Evolutionary conservation across 2,329 filamentous ascomycete genomes (phyloP), one percentile per base, ranked within the genome.

Genomic region (Aureobasidium melanogenum): DNA sequence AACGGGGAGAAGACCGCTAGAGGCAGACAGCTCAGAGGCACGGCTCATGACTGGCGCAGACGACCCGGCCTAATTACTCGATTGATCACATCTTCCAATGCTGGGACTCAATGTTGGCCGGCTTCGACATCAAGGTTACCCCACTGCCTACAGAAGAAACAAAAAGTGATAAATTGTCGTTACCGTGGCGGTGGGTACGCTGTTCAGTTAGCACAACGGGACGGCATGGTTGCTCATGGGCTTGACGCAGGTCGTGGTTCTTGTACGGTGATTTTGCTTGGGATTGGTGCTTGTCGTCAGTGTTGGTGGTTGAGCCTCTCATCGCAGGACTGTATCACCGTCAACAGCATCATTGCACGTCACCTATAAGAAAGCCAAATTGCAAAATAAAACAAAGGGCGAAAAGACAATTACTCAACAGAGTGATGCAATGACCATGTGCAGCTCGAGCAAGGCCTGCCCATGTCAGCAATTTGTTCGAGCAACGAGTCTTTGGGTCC

Each of bases 101-200:
- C 7, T 41, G 34, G 4, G 22, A 39, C 22, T n/a, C 24, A 2
- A 28, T n/a, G 24, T 24, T 34, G 19, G 12, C 34, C 48, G 34
- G 17, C 34, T 39, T 39, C 50, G n/a, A n/a, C n/a, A 39, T 52
- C 50, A 39, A 19, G n/a, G 17, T 8, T 56, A 44, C 52, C 26
- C 52, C 52, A 56, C 52, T 56, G 39, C 28, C 3, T 24, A 38
- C 19, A 30, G 9, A 44, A 56, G 38, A 44, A 56, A 56, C 34
- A 56, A 56, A 41, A 54, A 54, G 4, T 41, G 50, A 54, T 54
- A 54, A 41, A 54, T 54, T 56, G 36, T 56, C 52, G 52, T 56
- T 56, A 56, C 52, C 52, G 39, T 43, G 44, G 52, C 15, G 39
- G 52, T 56, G 52, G 52, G 19, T 56, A 56, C 52, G 19, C 48